Conservation (phyloP, 1,284 basidiomycete genomes). For the Wolfiporia cocos region DNA sequence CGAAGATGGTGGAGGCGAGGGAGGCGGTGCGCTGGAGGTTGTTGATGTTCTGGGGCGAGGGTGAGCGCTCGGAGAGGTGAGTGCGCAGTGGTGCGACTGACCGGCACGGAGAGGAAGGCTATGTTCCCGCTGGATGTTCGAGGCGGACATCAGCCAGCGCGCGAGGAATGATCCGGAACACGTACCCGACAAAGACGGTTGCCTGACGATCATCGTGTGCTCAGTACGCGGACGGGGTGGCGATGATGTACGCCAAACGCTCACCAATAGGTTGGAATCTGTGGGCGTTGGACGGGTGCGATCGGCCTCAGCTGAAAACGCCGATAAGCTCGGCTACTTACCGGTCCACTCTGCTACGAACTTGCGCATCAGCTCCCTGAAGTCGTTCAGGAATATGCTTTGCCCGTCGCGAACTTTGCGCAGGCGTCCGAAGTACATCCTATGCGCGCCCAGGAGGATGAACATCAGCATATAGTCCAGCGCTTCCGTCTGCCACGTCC, state of each 20-base stretch:
- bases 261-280: conserved; percentile 17
- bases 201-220: conserved; percentile 9
- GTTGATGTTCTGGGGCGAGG: conserved; percentile 11
- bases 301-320: too few species aligned
- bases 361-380: conserved; percentile 12
- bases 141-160: background rate
- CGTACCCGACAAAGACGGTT: conserved; percentile 1
- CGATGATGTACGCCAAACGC: conserved; percentile 4
- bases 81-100: too few species aligned
- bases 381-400: conserved; percentile 11
- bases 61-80: background rate
- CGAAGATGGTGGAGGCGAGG: conserved; percentile 18
- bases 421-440: conserved; percentile 15
- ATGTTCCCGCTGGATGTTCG: conserved; percentile 12
- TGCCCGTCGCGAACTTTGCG: conserved; percentile 9
- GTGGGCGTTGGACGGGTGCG: too few species aligned
- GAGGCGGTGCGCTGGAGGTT: conserved; percentile 14
- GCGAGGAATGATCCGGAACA: background rate
- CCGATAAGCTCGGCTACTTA: too few species aligned
- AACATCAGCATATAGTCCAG: conserved; percentile 7
- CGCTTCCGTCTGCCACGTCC: background rate
- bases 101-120: background rate
- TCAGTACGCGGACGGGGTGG: background rate
- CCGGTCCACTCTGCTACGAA: conserved; percentile 20
- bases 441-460: conserved; percentile 16